Conservation (phyloP, 164 flowering plant genomes). For the Vitis cinerea region DNA sequence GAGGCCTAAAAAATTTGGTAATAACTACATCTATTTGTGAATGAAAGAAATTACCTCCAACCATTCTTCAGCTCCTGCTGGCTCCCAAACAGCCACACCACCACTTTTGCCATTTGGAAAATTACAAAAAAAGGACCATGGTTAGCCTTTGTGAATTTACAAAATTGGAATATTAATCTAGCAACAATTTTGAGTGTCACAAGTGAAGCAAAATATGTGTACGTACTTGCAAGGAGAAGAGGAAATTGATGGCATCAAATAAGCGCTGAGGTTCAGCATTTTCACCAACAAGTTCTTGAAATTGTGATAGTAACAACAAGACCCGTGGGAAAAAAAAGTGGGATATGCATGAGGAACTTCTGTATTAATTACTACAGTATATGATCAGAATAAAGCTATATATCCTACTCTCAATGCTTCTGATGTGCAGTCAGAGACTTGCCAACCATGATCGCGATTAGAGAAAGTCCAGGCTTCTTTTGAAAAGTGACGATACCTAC, state of each 20-base stretch:
- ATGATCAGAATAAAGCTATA: not conserved
- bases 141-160: no score
- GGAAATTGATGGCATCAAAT: conserved; percentile 44
- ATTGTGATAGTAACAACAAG: conserved; percentile 36
- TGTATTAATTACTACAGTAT: not conserved
- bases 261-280: conserved; percentile 34
- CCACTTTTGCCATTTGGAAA: conserved; percentile 29
- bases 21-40: no score
- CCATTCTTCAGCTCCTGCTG: conserved; percentile 34
- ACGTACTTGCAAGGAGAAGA: conserved; percentile 50
- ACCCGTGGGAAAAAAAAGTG: conserved; percentile 22
- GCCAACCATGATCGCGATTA: conserved; percentile 66
- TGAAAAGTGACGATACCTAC: conserved; percentile 52
- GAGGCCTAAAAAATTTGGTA: not conserved
- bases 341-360: not conserved
- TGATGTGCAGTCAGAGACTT: conserved; percentile 67
- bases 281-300: conserved; percentile 55
- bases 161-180: no score
- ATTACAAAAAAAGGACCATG: no score
- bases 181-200: no score
- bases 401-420: conserved; percentile 49
- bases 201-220: no score
- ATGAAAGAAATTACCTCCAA: conserved; percentile 26
- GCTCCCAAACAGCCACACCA: conserved; percentile 48
- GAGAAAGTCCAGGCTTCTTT: conserved; percentile 70